phyloP scores from a whole-genome alignment of 2,329 filamentous ascomycete species.

The Neofusicoccum cordaticola region DNA sequence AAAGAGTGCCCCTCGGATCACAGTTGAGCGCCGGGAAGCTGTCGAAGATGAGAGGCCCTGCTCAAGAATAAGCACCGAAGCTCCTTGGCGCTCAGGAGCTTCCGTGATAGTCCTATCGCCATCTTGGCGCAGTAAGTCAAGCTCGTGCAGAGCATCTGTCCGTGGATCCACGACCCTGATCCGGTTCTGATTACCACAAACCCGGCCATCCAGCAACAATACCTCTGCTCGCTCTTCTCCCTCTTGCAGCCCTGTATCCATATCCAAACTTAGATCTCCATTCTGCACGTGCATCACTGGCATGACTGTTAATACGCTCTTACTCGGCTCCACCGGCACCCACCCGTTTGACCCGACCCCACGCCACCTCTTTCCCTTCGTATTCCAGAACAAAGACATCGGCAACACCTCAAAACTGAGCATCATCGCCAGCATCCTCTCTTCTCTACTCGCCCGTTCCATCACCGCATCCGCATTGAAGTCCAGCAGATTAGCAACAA shows the following conservation, averaged over 20 bases:
- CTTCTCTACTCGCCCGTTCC: not conserved
- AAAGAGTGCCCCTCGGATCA: not conserved
- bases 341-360: conserved; percentile 14
- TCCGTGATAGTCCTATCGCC: not conserved
- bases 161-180: not conserved
- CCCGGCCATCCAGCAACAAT: not conserved
- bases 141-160: not conserved
- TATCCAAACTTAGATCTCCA: not conserved
- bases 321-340: conserved; percentile 7
- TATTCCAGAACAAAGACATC: conserved; percentile 19
- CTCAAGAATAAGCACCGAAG: not conserved
- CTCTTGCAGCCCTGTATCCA: not conserved
- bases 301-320: not conserved
- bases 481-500: conserved; percentile 20
- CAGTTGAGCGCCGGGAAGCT: not conserved
- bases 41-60: not conserved
- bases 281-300: not conserved
- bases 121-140: not conserved
- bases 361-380: not conserved
- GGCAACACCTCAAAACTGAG: conserved; percentile 17
- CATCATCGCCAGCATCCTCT: conserved; percentile 15
- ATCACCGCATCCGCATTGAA: conserved; percentile 16
- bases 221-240: not conserved
- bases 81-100: not conserved
- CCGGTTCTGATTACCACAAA: not conserved